Percentiles rank a stretch among this genome's conserved stretches.
Conservation (phyloP, 345 rosid species). For the Psidium guajava region DNA sequence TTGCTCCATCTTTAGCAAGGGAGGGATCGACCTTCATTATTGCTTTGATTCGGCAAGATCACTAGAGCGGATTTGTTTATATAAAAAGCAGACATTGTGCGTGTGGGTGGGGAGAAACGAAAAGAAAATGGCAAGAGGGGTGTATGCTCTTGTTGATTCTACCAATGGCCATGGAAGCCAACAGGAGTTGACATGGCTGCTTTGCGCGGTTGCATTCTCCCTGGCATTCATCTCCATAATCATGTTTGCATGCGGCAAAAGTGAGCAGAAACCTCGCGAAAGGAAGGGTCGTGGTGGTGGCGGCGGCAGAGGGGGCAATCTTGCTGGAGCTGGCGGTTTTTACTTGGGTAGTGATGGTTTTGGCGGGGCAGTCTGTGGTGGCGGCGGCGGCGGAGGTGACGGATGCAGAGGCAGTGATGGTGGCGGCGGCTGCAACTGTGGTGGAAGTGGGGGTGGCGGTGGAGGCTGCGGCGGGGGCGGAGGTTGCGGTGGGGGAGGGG, state of each 20-base stretch:
- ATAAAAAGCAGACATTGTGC: background rate
- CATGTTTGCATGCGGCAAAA: slow-evolving; percentile 3
- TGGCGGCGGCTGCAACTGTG: background rate
- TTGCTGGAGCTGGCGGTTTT: background rate
- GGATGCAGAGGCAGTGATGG: too few species aligned
- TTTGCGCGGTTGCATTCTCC: background rate
- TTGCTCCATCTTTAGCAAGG: background rate
- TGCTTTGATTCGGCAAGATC: background rate
- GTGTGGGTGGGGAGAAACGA: background rate
- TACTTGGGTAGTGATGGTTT: background rate
- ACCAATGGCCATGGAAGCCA: background rate
- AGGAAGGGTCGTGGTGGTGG: background rate
- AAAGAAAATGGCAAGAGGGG: background rate
- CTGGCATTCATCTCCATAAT: background rate
- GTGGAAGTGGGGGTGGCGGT: background rate
- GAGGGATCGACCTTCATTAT: background rate
- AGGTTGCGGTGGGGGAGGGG: background rate
- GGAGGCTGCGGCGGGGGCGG: background rate
- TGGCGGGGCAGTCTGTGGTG: background rate
- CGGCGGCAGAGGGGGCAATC: background rate
- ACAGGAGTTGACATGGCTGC: background rate
- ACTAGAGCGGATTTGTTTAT: background rate
- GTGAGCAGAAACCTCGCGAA: background rate
- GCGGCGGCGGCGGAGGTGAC: background rate
- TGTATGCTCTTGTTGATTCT: background rate